Base-by-base conservation (phyloP, 164 flowering plant species). In the Piper betle region DNA sequence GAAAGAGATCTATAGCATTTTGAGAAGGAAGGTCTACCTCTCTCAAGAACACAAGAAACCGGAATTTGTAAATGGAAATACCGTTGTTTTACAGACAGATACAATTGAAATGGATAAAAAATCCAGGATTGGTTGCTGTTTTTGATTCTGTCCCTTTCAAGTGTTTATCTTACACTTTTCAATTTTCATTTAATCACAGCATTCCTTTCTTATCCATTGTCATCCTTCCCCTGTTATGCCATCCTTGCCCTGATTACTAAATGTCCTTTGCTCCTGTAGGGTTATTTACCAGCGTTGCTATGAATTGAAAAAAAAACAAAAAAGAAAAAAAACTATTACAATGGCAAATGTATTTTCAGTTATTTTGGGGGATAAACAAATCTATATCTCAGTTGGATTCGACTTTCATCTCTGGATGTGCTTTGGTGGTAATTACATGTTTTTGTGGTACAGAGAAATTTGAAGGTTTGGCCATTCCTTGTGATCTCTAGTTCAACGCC, bases 21-120 rank as follows among this genome's bases (percentile, higher is more conserved):
- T 85, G 58, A 85, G 82, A 75, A 75, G 88, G 52, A 85, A 85
- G 73, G 88, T 83, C 17, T 75, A 81, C 52, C 70, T 64, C 20
- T 72, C 76, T 33, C 83, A 85, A 66, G 91, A 82, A 65, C 74
- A 72, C 62, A 79, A 77, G 68, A 81, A 79, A 59, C 73, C 65
- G 57, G 86, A 79, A 18, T 55, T 79, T 71, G 78, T 74, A 54
- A 69, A 75, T 42, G 84, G 86, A 38, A 83, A 73, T 72, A 74
- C 85, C 17, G 77, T 85, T 13, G 75, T 83, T 55, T 59, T 85
- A 60, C 79, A 79, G 46, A 75, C 62, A 58, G 74, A 69, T 57
- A 33, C 61, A 20, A 58, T 59, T 19, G 74, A 71, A 61, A 56
- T 64, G 25, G 73, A 63, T 55, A 60, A 53, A 8, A 70, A 68